A percentile compares a stretch with the other conserved stretches of the same genome.
Evolutionary conservation across 192 early-diverging fungal genomes (phyloP).

Genomic region (Polychytrium aggregatum): DNA sequence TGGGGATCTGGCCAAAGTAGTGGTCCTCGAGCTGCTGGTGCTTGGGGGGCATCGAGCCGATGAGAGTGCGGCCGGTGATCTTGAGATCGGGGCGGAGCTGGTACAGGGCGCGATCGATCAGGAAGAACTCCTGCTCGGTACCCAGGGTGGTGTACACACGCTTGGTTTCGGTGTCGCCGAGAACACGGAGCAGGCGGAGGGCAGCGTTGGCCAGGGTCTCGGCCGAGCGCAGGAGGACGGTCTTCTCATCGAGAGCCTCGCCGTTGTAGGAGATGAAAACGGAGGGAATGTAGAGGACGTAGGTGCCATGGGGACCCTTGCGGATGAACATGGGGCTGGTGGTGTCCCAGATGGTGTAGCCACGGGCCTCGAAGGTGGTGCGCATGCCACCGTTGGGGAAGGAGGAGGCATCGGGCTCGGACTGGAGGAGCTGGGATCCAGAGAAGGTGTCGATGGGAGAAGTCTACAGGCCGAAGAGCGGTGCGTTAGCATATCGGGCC

Average conservation of each 20-base stretch:
- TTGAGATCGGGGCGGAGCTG: conserved; percentile 90
- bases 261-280: conserved; percentile 99
- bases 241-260: conserved; percentile 98
- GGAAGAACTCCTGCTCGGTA: conserved; percentile 98
- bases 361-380: conserved; percentile 96
- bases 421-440: conserved; percentile 92
- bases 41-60: conserved; percentile 89
- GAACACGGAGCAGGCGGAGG: conserved; percentile 66
- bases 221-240: conserved; percentile 85
- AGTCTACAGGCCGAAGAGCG: conserved; percentile 11
- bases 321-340: conserved; percentile 91
- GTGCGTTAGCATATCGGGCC: background rate
- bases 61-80: conserved; percentile 86
- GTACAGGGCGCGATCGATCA: conserved; percentile 93
- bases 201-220: conserved; percentile 75
- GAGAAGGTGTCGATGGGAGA: conserved; percentile 92
- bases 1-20: conserved; percentile 97
- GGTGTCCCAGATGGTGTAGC: conserved; percentile 99
- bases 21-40: conserved; percentile 99
- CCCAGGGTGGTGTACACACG: conserved; percentile 88
- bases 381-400: conserved; percentile 99
- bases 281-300: conserved; percentile 92
- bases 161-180: conserved; percentile 66
- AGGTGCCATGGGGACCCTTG: conserved; percentile 80
- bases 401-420: conserved; percentile 98